phyloP scores from a whole-genome alignment of 345 rosid species.

The Erucastrum elatum region DNA sequence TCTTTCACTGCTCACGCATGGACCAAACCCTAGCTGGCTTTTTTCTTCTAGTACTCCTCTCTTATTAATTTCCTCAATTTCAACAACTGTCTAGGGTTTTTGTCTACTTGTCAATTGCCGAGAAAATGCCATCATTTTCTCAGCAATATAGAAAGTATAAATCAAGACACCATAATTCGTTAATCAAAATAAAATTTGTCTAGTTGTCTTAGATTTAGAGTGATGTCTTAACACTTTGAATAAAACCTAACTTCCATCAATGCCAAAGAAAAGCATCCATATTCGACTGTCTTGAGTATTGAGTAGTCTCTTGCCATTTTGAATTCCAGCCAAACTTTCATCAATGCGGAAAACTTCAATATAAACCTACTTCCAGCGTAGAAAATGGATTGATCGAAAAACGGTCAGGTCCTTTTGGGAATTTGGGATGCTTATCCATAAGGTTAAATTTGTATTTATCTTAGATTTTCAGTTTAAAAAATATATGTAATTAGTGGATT shows the following conservation, averaged over 20 bases:
- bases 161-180: too few species aligned
- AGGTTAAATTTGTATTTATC: not conserved
- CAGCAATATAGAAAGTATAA: too few species aligned
- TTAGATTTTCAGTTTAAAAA: not conserved
- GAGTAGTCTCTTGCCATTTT: not conserved
- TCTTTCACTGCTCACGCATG: conserved; percentile 25
- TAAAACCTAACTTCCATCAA: conserved; percentile 16
- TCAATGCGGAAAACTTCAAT: not conserved
- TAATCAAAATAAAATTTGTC: not conserved
- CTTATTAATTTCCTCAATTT: conserved; percentile 20
- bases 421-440: not conserved
- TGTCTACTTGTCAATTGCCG: conserved; percentile 10
- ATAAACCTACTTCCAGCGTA: not conserved
- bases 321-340: not conserved
- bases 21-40: conserved; percentile 34
- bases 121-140: not conserved
- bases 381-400: not conserved
- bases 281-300: not conserved
- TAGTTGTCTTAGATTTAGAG: conserved; percentile 23
- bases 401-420: too few species aligned
- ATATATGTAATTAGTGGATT: not conserved
- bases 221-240: conserved; percentile 2
- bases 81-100: conserved; percentile 24
- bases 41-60: conserved; percentile 2
- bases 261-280: not conserved